Evolutionary conservation across 2,329 filamentous ascomycete genomes (phyloP).

Genomic region (Colletotrichum camelliae): DNA sequence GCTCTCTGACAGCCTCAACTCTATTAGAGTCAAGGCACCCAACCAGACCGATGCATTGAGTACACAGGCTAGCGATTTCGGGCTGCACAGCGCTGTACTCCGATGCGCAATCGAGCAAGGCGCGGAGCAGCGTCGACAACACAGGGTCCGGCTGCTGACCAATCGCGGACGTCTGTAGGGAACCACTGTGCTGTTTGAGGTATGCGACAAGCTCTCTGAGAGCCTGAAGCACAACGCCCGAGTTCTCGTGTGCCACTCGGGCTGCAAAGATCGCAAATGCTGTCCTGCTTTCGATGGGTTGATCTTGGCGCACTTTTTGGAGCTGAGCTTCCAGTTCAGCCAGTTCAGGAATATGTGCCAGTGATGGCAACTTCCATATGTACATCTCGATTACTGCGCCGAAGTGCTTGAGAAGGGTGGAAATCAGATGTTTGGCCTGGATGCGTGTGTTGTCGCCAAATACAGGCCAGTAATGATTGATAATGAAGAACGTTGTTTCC

Average conservation of each 20-base stretch:
- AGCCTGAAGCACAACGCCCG: slow-evolving; percentile 82
- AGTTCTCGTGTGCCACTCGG: slow-evolving; percentile 82
- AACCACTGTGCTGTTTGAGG: slow-evolving; percentile 74
- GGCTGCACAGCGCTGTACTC: slow-evolving; percentile 74
- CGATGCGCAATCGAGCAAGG: slow-evolving; percentile 83
- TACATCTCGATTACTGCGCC: slow-evolving; percentile 65
- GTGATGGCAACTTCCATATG: slow-evolving; percentile 78
- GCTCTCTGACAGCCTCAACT: slow-evolving; percentile 79
- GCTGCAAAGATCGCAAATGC: slow-evolving; percentile 66
- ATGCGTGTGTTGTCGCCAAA: slow-evolving; percentile 68
- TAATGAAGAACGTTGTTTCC: slow-evolving; percentile 88
- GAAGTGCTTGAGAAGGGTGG: slow-evolving; percentile 69
- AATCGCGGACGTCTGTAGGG: slow-evolving; percentile 79
- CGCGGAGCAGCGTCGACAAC: slow-evolving; percentile 73
- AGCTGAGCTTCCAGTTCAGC: slow-evolving; percentile 71
- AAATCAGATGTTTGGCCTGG: slow-evolving; percentile 67
- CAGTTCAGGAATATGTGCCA: slow-evolving; percentile 74
- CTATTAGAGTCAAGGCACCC: slow-evolving; percentile 92
- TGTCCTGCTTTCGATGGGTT: slow-evolving; percentile 59
- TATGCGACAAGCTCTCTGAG: slow-evolving; percentile 78
- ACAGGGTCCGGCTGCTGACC: slow-evolving; percentile 84
- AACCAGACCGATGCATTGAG: slow-evolving; percentile 84
- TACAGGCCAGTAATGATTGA: slow-evolving; percentile 78
- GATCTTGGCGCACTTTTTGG: slow-evolving; percentile 60
- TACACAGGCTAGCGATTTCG: slow-evolving; percentile 75